phyloP scores from a whole-genome alignment of 345 rosid species.

The Viola odorata region DNA sequence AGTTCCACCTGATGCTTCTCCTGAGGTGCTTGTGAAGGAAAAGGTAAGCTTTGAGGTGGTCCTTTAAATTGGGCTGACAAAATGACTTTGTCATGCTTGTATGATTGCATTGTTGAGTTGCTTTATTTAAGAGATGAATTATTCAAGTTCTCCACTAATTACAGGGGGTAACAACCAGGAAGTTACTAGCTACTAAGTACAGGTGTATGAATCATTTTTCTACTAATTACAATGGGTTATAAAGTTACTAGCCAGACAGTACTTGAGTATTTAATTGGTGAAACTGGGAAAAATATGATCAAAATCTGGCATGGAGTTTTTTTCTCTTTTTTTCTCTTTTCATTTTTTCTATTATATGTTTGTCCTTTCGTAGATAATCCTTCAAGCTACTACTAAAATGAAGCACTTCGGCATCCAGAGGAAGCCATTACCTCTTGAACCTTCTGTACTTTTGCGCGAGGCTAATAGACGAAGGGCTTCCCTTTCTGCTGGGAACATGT shows the following conservation, averaged over 20 bases:
- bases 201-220: too few species aligned
- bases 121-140: conserved; percentile 1
- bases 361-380: conserved; percentile 52
- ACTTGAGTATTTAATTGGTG: too few species aligned
- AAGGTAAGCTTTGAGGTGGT: conserved; percentile 50
- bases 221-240: too few species aligned
- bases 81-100: background rate
- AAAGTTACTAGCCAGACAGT: too few species aligned
- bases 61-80: background rate
- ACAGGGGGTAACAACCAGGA: background rate
- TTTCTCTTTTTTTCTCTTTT: background rate
- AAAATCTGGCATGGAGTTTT: too few species aligned
- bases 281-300: too few species aligned
- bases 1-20: conserved; percentile 70
- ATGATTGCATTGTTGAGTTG: background rate
- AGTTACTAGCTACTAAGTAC: background rate
- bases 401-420: conserved; percentile 86
- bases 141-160: background rate
- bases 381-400: conserved; percentile 61
- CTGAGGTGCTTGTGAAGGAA: conserved; percentile 87
- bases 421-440: conserved; percentile 92
- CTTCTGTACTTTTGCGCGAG: conserved; percentile 84
- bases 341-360: background rate
- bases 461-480: conserved; percentile 96
- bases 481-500: conserved; percentile 86